A percentile compares a stretch with the other conserved stretches of the same genome.
phyloP scores from a whole-genome alignment of 768 basidiomycete genomes.

The Mycena maculata region DNA sequence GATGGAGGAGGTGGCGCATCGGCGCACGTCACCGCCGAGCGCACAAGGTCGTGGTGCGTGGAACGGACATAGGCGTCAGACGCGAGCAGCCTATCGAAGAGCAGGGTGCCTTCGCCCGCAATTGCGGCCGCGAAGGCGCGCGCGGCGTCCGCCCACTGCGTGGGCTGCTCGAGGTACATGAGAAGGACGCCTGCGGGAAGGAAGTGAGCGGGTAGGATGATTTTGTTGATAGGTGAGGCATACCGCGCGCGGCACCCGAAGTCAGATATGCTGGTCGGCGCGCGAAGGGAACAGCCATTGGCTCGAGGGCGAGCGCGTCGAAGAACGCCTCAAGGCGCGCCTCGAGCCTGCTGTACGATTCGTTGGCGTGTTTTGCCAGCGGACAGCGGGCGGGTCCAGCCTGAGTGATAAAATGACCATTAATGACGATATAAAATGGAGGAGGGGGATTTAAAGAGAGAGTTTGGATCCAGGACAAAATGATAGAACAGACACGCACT shows the following conservation, averaged over 20 bases:
- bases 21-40: slow-evolving; percentile 38
- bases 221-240: not conserved
- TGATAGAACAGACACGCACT: not conserved
- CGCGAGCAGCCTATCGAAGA: slow-evolving; percentile 30
- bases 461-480: too few relatives aligned
- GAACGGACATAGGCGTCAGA: not conserved
- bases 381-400: slow-evolving; percentile 38
- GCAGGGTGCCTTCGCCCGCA: slow-evolving; percentile 37
- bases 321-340: slow-evolving; percentile 36
- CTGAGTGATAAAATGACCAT: not conserved
- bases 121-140: slow-evolving; percentile 31
- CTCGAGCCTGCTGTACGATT: slow-evolving; percentile 29
- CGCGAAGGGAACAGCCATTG: slow-evolving; percentile 33
- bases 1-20: slow-evolving; percentile 35
- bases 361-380: slow-evolving; percentile 26
- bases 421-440: too few relatives aligned
- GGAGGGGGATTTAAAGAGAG: too few relatives aligned
- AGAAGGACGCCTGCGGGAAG: slow-evolving; percentile 27
- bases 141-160: slow-evolving; percentile 32
- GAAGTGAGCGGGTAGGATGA: not conserved
- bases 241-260: slow-evolving; percentile 39
- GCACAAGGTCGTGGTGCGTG: slow-evolving; percentile 26
- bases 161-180: slow-evolving; percentile 34
- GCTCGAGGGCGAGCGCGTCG: slow-evolving; percentile 33
- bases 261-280: slow-evolving; percentile 35